These are phyloP conservation scores for Exsudoporus frostii DNA, from an alignment of 768 basidiomycete genomes.

Conservation along the genomic window DNA sequence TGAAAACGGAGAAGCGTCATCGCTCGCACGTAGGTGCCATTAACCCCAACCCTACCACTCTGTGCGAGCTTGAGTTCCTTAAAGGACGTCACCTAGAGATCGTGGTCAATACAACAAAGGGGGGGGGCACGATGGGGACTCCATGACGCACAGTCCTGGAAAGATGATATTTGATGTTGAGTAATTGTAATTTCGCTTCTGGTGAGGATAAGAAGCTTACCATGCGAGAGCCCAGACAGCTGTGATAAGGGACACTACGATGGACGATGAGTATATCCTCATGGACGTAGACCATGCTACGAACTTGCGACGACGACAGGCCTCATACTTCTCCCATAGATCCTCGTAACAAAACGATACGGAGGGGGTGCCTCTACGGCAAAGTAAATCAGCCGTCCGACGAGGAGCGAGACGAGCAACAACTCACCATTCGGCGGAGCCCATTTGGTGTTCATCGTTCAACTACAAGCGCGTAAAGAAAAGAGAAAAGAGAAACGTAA, in stretches of 20 bases:
- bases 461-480: not conserved
- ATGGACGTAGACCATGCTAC: slow-evolving; percentile 25
- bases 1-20: slow-evolving; percentile 25
- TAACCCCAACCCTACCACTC: slow-evolving; percentile 38
- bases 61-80: slow-evolving; percentile 48
- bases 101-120: not conserved
- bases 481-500: not conserved
- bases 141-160: slow-evolving; percentile 24
- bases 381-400: not conserved
- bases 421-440: slow-evolving; percentile 15
- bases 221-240: slow-evolving; percentile 61
- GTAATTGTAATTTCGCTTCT: not conserved
- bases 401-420: not conserved
- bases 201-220: slow-evolving; percentile 41
- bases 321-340: slow-evolving; percentile 57
- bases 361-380: slow-evolving; percentile 45
- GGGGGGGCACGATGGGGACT: not conserved
- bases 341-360: slow-evolving; percentile 55
- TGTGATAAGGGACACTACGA: slow-evolving; percentile 39
- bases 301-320: slow-evolving; percentile 50
- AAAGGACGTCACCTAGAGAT: slow-evolving; percentile 57
- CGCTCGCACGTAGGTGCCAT: not conserved
- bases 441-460: slow-evolving; percentile 16
- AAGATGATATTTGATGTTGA: not conserved
- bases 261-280: not conserved